Evolutionary conservation across 2,329 filamentous ascomycete genomes (phyloP).

Genomic region (Claviceps pazoutovae): DNA sequence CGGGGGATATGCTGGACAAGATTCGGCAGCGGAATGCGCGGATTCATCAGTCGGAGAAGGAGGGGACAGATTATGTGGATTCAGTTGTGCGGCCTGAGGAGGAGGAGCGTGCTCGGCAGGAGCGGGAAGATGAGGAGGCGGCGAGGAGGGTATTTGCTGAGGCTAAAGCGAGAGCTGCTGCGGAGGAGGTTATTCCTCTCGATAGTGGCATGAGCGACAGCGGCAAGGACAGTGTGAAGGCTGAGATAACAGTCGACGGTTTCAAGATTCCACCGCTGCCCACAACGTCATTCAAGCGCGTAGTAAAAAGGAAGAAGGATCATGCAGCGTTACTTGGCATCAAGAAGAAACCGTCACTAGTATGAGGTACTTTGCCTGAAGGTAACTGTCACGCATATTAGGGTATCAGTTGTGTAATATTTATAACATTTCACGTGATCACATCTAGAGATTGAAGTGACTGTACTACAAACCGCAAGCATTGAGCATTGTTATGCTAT

Average conservation of each 20-base stretch:
- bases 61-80: conserved; percentile 47
- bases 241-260: conserved; percentile 13
- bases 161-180: conserved; percentile 39
- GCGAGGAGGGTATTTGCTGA: conserved; percentile 65
- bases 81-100: conserved; percentile 41
- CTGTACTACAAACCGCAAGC: background rate
- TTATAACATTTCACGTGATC: no score
- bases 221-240: conserved; percentile 1
- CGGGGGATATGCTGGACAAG: conserved; percentile 90
- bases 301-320: conserved; percentile 79
- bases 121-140: conserved; percentile 71
- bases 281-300: conserved; percentile 55
- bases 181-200: conserved; percentile 26
- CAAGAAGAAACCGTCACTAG: conserved; percentile 62
- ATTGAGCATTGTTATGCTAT: no score
- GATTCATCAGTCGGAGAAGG: conserved; percentile 60
- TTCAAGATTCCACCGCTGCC: conserved; percentile 7
- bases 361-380: conserved; percentile 18
- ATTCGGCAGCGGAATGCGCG: conserved; percentile 84
- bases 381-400: no score
- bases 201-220: background rate
- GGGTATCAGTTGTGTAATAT: no score
- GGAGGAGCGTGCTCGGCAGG: conserved; percentile 48
- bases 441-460: background rate
- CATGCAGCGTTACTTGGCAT: conserved; percentile 63